Conservation (phyloP, 768 basidiomycete species). For the Rhizopogon vinicolor region DNA sequence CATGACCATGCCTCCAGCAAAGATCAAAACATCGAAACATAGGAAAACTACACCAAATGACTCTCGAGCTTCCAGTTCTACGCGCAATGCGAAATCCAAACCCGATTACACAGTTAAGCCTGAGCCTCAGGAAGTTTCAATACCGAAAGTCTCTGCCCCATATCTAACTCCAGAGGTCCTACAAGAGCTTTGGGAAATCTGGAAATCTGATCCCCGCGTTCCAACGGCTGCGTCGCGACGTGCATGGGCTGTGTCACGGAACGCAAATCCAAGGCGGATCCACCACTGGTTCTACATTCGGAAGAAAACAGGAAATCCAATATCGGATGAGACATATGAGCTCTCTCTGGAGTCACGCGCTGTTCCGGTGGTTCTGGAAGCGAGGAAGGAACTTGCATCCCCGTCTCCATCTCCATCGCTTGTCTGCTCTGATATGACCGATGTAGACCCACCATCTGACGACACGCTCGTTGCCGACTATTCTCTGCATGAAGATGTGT, state of each 20-base stretch:
- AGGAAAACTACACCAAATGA: no score
- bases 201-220: conserved; percentile 23
- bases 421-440: not conserved
- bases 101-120: no score
- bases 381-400: conserved; percentile 5
- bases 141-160: not conserved
- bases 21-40: not conserved
- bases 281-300: conserved; percentile 23
- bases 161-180: conserved; percentile 3
- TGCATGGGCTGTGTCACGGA: conserved; percentile 20
- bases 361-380: not conserved
- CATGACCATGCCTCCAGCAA: not conserved
- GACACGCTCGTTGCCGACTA: conserved; percentile 12
- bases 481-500: no score
- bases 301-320: conserved; percentile 16
- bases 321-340: conserved; percentile 16
- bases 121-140: not conserved
- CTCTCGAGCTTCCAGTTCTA: no score
- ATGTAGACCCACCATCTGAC: conserved; percentile 14
- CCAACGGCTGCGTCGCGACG: conserved; percentile 22
- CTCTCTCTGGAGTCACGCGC: conserved; percentile 10
- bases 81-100: no score
- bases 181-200: conserved; percentile 25
- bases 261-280: conserved; percentile 14
- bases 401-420: not conserved